Base-by-base conservation (phyloP, 1,284 basidiomycete genomes). In the Wallemia mellicola region DNA sequence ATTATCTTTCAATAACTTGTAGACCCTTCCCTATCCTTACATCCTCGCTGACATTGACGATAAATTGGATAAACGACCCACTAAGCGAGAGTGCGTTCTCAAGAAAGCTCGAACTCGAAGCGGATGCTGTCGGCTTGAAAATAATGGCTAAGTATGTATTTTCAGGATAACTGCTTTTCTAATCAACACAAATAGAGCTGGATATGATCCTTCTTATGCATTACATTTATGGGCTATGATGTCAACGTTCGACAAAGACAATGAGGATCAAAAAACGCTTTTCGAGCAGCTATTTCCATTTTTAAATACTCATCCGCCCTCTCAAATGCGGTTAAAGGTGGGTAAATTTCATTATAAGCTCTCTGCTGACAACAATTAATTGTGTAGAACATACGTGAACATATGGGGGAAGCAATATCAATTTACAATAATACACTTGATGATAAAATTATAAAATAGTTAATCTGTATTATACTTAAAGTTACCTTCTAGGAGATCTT, bases 391-490 rank as follows among this genome's bases (percentile, higher is more conserved):
- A 48, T 59, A 60, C 59, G 28, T 54, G 25, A 22, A n/a, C 24
- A 30, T 19, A 24, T 38, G 54, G 19, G 33, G 14, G 11, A 32
- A 19, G 11, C n/a, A 26, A 19, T 57, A 2, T 22, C n/a, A 11
- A 32, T 32, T 33, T 24, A 25, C 19, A 32, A 27, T 19, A 48
- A 30, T 57, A 59, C 19, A 19, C 57, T 19, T 5, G 15, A 25
- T 15, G 60, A 24, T 59, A 27, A 48, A 25, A 48, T 48, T 19
- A 38, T 26, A 55, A 62, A 57, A 28, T 59, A 54, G 3, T 60
- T 59, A 17, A 60, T 58, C n/a, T n/a, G n/a, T n/a, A n/a, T n/a
- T n/a, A n/a, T n/a, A n/a, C n/a, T n/a, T n/a, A n/a, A n/a, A n/a
- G n/a, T 9, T 48, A 48, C 22, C 38, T 48, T 17, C 38, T n/a